A percentile compares a stretch with the other conserved stretches of the same genome.
phyloP scores from a whole-genome alignment of 2,329 filamentous ascomycete genomes.

The Cercospora zeina region DNA sequence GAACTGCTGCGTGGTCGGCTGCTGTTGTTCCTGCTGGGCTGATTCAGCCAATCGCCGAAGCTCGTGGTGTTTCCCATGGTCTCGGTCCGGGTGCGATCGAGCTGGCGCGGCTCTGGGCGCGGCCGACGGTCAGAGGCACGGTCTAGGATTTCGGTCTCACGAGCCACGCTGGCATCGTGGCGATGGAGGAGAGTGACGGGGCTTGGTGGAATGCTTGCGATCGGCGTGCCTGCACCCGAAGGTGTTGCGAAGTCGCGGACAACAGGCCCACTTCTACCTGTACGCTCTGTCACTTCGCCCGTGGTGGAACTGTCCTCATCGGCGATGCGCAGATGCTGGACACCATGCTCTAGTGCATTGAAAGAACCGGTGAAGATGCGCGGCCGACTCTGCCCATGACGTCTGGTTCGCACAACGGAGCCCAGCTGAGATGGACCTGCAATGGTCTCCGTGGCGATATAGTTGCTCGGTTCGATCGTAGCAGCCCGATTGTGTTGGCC shows the following conservation, averaged over 20 bases:
- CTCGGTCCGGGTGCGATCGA: not conserved
- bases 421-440: slow-evolving; percentile 16
- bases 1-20: slow-evolving; percentile 14
- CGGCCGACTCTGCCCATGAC: slow-evolving; percentile 22
- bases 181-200: slow-evolving; percentile 26
- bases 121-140: not conserved
- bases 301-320: not conserved
- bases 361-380: slow-evolving; percentile 36
- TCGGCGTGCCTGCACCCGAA: slow-evolving; percentile 10
- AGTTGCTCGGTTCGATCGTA: slow-evolving; percentile 23
- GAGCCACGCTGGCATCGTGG: slow-evolving; percentile 17
- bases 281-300: slow-evolving; percentile 1
- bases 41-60: not conserved
- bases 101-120: not conserved
- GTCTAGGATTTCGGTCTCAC: not conserved
- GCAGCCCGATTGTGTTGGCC: slow-evolving; percentile 22
- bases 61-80: slow-evolving; percentile 4
- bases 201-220: slow-evolving; percentile 23
- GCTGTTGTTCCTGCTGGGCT: slow-evolving; percentile 14
- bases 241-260: slow-evolving; percentile 20
- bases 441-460: slow-evolving; percentile 13
- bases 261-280: slow-evolving; percentile 1
- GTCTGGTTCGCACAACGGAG: slow-evolving; percentile 16
- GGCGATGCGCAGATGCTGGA: slow-evolving; percentile 14
- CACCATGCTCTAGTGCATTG: slow-evolving; percentile 28